These are phyloP conservation scores for Suillus weaverae DNA, from an alignment of 768 basidiomycete species.

Conservation along the genomic window DNA sequence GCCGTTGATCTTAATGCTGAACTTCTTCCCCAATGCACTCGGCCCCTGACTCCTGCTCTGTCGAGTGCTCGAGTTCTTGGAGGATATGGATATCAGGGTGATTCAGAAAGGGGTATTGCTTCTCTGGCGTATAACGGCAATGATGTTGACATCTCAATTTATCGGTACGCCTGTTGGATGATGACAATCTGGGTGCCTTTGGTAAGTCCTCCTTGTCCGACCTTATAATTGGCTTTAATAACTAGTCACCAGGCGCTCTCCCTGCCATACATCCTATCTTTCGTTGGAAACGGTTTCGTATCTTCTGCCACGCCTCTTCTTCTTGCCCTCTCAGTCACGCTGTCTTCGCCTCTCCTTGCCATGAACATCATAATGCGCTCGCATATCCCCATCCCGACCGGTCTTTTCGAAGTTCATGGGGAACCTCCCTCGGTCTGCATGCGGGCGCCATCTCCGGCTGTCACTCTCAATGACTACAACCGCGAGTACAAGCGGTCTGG, in stretches of 20 bases:
- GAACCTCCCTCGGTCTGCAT: slow-evolving; percentile 43
- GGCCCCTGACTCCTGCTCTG: slow-evolving; percentile 53
- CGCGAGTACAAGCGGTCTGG: slow-evolving; percentile 62
- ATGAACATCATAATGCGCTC: slow-evolving; percentile 59
- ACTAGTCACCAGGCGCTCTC: slow-evolving; percentile 48
- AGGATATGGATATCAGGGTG: slow-evolving; percentile 63
- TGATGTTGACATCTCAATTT: slow-evolving; percentile 55
- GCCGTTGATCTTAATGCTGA: slow-evolving; percentile 44
- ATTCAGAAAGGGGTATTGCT: slow-evolving; percentile 55
- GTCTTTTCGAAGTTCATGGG: slow-evolving; percentile 55
- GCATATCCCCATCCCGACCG: slow-evolving; percentile 65
- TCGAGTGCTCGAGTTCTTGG: slow-evolving; percentile 63
- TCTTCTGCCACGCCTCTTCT: slow-evolving; percentile 45
- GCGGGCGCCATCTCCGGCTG: slow-evolving; percentile 45
- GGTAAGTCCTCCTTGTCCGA: slow-evolving; percentile 41
- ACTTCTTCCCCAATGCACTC: slow-evolving; percentile 41
- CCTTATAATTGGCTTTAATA: neutral
- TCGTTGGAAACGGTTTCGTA: slow-evolving; percentile 41
- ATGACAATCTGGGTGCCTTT: slow-evolving; percentile 67
- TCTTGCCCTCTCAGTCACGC: slow-evolving; percentile 61
- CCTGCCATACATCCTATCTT: slow-evolving; percentile 56
- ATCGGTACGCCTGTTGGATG: slow-evolving; percentile 62
- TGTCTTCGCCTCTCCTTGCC: slow-evolving; percentile 67
- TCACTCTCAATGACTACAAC: slow-evolving; percentile 25
- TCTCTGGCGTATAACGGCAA: slow-evolving; percentile 45